Base-by-base conservation (phyloP, 2,329 filamentous ascomycete genomes). In the Trichoderma polysporum region DNA sequence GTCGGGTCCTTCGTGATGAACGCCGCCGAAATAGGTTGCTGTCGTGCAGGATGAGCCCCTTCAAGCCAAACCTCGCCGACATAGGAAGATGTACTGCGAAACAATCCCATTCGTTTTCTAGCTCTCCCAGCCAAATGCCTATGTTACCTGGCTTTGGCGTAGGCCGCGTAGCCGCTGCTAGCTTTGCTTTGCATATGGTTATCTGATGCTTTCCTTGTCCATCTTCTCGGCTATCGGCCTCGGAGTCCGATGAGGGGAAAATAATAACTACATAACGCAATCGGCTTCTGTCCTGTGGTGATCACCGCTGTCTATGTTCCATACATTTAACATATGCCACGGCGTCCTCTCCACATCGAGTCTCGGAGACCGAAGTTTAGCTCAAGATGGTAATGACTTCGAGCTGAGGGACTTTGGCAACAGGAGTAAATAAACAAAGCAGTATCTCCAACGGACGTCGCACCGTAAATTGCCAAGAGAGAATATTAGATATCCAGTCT, bases 171-270 rank as follows among this genome's bases (percentile, higher is more conserved):
- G 25, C 25, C 45, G 57, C 41, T 22, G 58, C 58, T 31, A 39
- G 47, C 10, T 53, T 39, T 19, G 22, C 25, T 41, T 31, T 37
- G 7, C 25, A 22, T 33, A 22, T 41, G 59, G 25, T 12, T 52
- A 31, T 63, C 60, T 41, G 35, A 53, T 63, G 35, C 49, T 15
- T 31, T 54, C 10, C n/a, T 64, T 13, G 13, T 15, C 19, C 15
- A 25, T 25, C 9, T n/a, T 54, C 10, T 56, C 61, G 61, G 61
- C 37, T 56, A 25, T 49, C 27, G 41, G 41, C 25, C 60, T 64
- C 61, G 50, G 61, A 64, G 61, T 27, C 61, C 61, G 61, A 56
- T 64, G 61, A 64, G 61, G 61, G 50, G 61, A 56, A 59, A 15
- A 33, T 19, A 47, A 31, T 22, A n/a, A 25, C 31, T 29, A 49